phyloP scores from a whole-genome alignment of 1,284 basidiomycete species.

The Austroboletus olivaceoglutinosus region DNA sequence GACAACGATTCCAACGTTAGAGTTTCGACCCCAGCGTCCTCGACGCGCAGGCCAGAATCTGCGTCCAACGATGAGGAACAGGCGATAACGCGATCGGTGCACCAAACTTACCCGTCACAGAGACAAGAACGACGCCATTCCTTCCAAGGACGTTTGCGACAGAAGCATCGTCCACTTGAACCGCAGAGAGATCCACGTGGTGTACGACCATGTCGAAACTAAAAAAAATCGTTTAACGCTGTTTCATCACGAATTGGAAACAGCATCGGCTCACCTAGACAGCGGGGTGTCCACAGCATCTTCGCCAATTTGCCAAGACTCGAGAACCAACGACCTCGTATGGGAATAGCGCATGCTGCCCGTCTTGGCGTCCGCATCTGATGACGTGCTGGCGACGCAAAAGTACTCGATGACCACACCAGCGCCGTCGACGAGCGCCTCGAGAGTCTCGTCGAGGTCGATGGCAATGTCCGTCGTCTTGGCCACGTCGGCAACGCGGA shows the following conservation, averaged over 20 bases:
- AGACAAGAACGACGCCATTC: too few relatives aligned
- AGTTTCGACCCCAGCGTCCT: too few relatives aligned
- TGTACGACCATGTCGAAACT: slow-evolving; percentile 23
- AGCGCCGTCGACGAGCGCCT: slow-evolving; percentile 12
- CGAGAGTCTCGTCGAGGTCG: slow-evolving; percentile 15
- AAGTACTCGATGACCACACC: slow-evolving; percentile 26
- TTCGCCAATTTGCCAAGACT: slow-evolving; percentile 16
- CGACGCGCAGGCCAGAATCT: too few relatives aligned
- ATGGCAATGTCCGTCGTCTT: slow-evolving; percentile 24
- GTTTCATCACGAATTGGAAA: background rate
- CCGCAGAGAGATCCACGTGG: slow-evolving; percentile 20
- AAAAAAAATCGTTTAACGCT: slow-evolving; percentile 3
- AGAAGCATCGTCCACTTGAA: slow-evolving; percentile 16
- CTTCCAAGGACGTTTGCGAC: too few relatives aligned
- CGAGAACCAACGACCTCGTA: slow-evolving; percentile 19
- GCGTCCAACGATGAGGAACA: too few relatives aligned
- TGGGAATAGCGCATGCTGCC: slow-evolving; percentile 12
- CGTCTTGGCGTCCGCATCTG: slow-evolving; percentile 28
- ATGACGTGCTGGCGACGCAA: slow-evolving; percentile 18
- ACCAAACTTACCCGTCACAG: too few relatives aligned
- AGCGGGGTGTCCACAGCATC: slow-evolving; percentile 3
- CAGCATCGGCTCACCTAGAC: slow-evolving; percentile 11
- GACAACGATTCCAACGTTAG: too few relatives aligned
- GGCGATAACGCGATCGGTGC: too few relatives aligned
- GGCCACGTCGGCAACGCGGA: slow-evolving; percentile 23